Base-by-base conservation (phyloP, 1,284 basidiomycete species). In the Trametes polyzona region DNA sequence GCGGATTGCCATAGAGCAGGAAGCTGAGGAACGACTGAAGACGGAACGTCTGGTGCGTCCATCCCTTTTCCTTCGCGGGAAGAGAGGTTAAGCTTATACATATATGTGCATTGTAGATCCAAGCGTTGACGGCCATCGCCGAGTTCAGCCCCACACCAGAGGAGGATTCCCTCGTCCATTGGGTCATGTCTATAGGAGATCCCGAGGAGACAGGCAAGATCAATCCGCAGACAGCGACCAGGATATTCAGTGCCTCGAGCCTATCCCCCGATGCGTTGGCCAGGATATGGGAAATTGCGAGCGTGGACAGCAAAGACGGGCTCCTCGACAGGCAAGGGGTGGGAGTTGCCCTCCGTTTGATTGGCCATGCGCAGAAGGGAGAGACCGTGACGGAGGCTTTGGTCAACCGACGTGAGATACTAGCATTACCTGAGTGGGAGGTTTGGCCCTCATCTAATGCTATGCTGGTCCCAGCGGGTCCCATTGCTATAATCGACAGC, bases 201-300 rank as follows among this genome's bases (percentile, higher is more conserved):
- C 75, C 86, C 3, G 79, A 87, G 68, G 84, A 88, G 72, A 80
- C 86, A 42, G 92, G 91, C 14, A 82, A 91, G 55, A 77, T 96
- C 67, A 89, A 89, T 19, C 90, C 91, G 62, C 88, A 92, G 61
- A 84, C 89, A 61, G 92, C 92, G 29, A 84, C 94, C 66, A 83
- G 82, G 65, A 78, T 93, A 47, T 90, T 95, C 66, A 79, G 83
- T 44, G 87, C 90, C 42, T 88, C 93, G 36, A 87, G 87, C 62
- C 81, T 96, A 47, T 74, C 84, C n/a, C 86, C 92, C 6, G 77
- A 81, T 16, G 80, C 83, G 29, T 85, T 98, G 52, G 93, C 94
- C 30, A 89, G 96, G 76, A 90, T 99, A 67, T 99, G 96, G 96
- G 83, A 81, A 37, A 79, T 98, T 58, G 89, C 95, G 41, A 96